These are phyloP conservation scores for Saccharomyces hybrid DNA, from an alignment of 1,139 yeast genomes.

Conservation along the genomic window DNA sequence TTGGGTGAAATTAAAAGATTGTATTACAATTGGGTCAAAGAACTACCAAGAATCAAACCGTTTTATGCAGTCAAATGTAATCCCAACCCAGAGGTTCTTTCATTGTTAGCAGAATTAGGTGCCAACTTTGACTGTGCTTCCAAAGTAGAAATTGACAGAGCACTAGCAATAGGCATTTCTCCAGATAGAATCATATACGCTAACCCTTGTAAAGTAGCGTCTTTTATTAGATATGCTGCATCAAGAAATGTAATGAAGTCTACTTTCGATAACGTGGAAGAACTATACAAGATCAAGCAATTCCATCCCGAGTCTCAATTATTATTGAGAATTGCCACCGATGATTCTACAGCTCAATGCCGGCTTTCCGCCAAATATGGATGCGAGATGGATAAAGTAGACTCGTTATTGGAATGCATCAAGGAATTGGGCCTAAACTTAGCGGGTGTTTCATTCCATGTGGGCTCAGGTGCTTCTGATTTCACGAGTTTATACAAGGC, in stretches of 20 bases:
- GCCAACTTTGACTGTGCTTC: slow-evolving; percentile 93
- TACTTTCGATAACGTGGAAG: slow-evolving; percentile 86
- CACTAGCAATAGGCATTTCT: slow-evolving; percentile 54
- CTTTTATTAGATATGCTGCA: slow-evolving; percentile 68
- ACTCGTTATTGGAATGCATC: slow-evolving; percentile 54
- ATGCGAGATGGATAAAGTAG: slow-evolving; percentile 53
- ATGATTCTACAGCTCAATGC: slow-evolving; percentile 83
- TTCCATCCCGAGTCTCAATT: slow-evolving; percentile 64
- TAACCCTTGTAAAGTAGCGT: slow-evolving; percentile 84
- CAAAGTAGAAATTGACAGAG: slow-evolving; percentile 66
- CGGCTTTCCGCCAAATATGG: slow-evolving; percentile 87
- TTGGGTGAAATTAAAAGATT: slow-evolving; percentile 62
- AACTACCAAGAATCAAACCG: slow-evolving; percentile 72
- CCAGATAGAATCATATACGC: slow-evolving; percentile 77
- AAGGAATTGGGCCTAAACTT: slow-evolving; percentile 53
- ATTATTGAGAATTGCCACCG: slow-evolving; percentile 77
- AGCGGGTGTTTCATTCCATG: slow-evolving; percentile 88
- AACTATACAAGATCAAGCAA: slow-evolving; percentile 62
- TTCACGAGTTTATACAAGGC: slow-evolving; percentile 63
- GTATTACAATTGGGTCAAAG: slow-evolving; percentile 49
- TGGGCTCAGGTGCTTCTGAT: slow-evolving; percentile 90
- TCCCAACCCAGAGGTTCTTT: slow-evolving; percentile 57
- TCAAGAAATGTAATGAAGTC: slow-evolving; percentile 54
- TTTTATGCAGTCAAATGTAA: slow-evolving; percentile 93
- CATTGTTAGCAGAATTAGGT: slow-evolving; percentile 52